phyloP scores from a whole-genome alignment of 2,329 filamentous ascomycete species.

The Exophiala aquamarina region DNA sequence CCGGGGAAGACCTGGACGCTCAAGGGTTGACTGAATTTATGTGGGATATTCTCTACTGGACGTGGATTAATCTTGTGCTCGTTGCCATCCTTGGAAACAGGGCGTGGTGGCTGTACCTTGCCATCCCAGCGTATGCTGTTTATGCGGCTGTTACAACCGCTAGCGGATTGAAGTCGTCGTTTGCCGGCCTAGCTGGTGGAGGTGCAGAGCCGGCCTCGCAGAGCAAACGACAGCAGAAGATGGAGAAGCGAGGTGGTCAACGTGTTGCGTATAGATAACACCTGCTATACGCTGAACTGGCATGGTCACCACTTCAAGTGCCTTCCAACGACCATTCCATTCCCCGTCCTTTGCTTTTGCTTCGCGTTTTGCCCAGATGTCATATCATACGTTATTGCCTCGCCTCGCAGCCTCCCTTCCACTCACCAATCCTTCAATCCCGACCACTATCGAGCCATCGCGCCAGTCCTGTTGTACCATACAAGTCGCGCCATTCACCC shows the following conservation, averaged over 20 bases:
- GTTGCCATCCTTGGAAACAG: slow-evolving; percentile 79
- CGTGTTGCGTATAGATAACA: slow-evolving; percentile 43
- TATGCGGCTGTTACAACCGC: slow-evolving; percentile 48
- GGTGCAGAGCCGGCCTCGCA: slow-evolving; percentile 36
- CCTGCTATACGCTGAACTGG: not conserved
- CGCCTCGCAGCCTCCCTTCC: too few species aligned
- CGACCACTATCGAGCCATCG: slow-evolving; percentile 26
- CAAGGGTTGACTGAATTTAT: slow-evolving; percentile 93
- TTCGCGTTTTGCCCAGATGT: too few species aligned
- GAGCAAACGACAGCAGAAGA: slow-evolving; percentile 55
- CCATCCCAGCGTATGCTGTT: slow-evolving; percentile 49
- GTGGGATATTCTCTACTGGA: slow-evolving; percentile 97
- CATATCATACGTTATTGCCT: not conserved
- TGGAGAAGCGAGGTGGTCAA: slow-evolving; percentile 52
- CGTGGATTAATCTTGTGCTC: slow-evolving; percentile 73
- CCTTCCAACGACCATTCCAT: too few species aligned
- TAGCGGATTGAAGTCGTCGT: slow-evolving; percentile 43
- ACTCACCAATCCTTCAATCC: too few species aligned
- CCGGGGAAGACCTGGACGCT: slow-evolving; percentile 85
- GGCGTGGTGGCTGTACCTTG: slow-evolving; percentile 65
- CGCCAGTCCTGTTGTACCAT: slow-evolving; percentile 29
- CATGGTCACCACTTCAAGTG: too few species aligned
- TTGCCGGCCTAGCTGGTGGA: slow-evolving; percentile 42
- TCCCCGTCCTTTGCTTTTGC: too few species aligned
- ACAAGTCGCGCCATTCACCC: slow-evolving; percentile 40